Evolutionary conservation across 306 rosid species (phyloP), one percentile per base, ranked within the genome.

Genomic region (Begonia peltatifolia): DNA sequence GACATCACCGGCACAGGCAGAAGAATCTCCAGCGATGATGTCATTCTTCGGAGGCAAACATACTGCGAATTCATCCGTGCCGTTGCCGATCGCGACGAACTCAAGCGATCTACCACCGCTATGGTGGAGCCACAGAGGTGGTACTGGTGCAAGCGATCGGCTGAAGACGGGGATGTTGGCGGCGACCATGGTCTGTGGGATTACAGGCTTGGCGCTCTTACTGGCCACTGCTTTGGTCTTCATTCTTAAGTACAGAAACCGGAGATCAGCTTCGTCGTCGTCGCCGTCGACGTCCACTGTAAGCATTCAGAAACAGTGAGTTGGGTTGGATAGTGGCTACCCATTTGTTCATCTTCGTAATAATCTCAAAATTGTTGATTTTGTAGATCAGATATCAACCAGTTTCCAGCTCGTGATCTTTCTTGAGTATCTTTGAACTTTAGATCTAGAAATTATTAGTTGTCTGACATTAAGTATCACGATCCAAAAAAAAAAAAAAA

Each of bases 121-220:
- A 48, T 60, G 56, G 50, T 50, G 50, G 50, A 74, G 72, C 44
- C 85, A 60, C 14, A 65, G 52, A 57, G 69, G 70, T 57, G 77
- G 86, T 20, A 56, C 67, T 46, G 11, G 65, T 12, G 52, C 74
- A 1, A 16, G 52, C 0, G 68, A 72, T 30, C 92, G 54, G 66
- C 63, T 73, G 74, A 60, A 68, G 56, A 56, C 53, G 3, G 83
- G 63, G 56, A 46, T 90, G 58, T 42, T 80, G 65, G 67, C 77
- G 53, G 92, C 68, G 14, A 90, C 94, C 68, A 54, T 86, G 69
- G 71, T 70, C 4, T 86, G 94, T 52, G 99, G 96, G 42, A 54
- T 80, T 5, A 70, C 85, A 66, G 99, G 99, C 68, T 84, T 75
- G 79, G 42, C 63, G 11, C 41, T 90, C 11, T 60, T 90, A 59